Evolutionary conservation across 257 asterid genomes (phyloP).

Genomic region (Penstemon eatonii): DNA sequence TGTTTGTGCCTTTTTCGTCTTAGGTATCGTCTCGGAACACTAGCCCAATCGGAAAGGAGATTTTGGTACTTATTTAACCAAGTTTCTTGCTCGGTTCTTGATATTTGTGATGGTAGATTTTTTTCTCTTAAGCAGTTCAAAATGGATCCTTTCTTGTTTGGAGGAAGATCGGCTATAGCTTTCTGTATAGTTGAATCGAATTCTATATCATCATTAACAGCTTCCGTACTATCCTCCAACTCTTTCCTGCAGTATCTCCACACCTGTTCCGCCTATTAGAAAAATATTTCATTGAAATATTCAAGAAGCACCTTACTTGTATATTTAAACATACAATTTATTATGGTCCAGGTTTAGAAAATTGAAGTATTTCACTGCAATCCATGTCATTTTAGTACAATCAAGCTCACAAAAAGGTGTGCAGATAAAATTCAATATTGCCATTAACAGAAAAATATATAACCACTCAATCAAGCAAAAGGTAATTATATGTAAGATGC

Average conservation of each 20-base stretch:
- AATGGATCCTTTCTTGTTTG: conserved; percentile 35
- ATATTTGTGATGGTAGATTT: conserved; percentile 23
- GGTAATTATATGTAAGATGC: background rate
- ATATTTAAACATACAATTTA: background rate
- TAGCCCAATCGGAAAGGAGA: conserved; percentile 35
- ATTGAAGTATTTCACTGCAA: background rate
- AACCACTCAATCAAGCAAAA: conserved; percentile 4
- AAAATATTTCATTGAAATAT: conserved; percentile 11
- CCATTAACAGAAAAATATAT: background rate
- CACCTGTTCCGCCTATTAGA: conserved; percentile 46
- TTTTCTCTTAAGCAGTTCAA: conserved; percentile 44
- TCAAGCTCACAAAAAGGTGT: background rate
- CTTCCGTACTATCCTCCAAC: conserved; percentile 37
- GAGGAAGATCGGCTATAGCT: conserved; percentile 41
- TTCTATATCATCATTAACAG: conserved; percentile 28
- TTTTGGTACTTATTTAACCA: conserved; percentile 33
- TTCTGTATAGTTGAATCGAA: conserved; percentile 30
- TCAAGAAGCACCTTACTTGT: background rate
- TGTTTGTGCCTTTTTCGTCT: conserved; percentile 29
- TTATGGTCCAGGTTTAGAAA: conserved; percentile 13
- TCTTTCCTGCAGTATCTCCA: conserved; percentile 48
- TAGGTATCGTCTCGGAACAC: conserved; percentile 67
- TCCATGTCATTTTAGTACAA: background rate
- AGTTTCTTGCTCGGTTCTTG: conserved; percentile 15
- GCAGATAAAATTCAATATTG: background rate